Evolutionary conservation across 1,284 basidiomycete genomes (phyloP).

Genomic region (Wallemia mellicola): DNA sequence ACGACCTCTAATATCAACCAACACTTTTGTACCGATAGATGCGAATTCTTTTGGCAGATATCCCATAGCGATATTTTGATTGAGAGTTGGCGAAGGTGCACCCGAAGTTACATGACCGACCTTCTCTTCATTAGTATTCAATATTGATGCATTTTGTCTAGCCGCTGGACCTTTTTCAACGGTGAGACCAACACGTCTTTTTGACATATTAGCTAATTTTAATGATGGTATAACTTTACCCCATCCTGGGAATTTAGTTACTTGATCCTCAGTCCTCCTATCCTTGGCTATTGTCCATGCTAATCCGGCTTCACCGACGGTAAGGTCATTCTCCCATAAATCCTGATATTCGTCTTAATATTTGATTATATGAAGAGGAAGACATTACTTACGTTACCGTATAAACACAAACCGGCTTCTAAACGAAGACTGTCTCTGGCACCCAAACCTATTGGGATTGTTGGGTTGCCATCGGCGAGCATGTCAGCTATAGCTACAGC

Average conservation of each 20-base stretch:
- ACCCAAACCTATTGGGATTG: conserved; percentile 68
- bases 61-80: conserved; percentile 86
- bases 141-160: conserved; percentile 27
- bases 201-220: conserved; percentile 30
- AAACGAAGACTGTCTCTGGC: conserved; percentile 75
- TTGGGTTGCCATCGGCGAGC: conserved; percentile 27
- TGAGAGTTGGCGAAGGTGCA: conserved; percentile 71
- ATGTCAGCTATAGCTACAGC: conserved; percentile 40
- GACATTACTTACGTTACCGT: too few species aligned
- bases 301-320: conserved; percentile 67
- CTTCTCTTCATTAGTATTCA: not conserved
- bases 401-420: conserved; percentile 94
- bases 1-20: conserved; percentile 49
- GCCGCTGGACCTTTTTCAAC: conserved; percentile 16
- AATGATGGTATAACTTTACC: conserved; percentile 47
- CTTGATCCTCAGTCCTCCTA: conserved; percentile 23
- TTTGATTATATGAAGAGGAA: too few species aligned
- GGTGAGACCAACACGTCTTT: conserved; percentile 53
- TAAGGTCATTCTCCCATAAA: conserved; percentile 55
- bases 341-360: too few species aligned
- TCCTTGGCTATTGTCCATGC: conserved; percentile 83
- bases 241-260: conserved; percentile 44
- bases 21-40: conserved; percentile 60
- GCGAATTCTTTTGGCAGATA: conserved; percentile 28
- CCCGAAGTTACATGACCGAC: conserved; percentile 60